Conservation (phyloP, 352 stramenopile genomes). For the Phytophthora palmivora region DNA sequence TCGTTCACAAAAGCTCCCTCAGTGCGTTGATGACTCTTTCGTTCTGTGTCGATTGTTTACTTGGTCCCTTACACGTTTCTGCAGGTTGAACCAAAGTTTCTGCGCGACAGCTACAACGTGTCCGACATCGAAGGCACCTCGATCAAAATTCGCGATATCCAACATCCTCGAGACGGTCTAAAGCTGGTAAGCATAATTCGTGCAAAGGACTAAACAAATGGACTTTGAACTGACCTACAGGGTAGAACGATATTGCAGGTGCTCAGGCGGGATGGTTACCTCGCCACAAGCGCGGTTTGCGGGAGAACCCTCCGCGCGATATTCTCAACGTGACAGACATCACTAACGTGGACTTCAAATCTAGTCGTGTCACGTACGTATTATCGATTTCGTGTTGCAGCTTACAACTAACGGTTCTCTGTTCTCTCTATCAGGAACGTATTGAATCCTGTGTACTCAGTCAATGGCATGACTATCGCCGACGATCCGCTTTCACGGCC, state of each 20-base stretch:
- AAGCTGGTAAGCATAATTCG: conserved; percentile 38
- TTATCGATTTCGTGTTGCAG: neutral
- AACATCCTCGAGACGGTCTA: conserved; percentile 55
- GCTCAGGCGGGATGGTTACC: conserved; percentile 64
- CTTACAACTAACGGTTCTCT: neutral
- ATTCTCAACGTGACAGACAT: conserved; percentile 74
- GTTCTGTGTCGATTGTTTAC: neutral
- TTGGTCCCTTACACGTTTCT: conserved; percentile 1
- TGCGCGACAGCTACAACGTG: conserved; percentile 81
- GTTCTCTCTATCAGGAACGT: conserved; percentile 49
- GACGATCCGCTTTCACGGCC: conserved; percentile 64
- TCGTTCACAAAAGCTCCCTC: conserved; percentile 51
- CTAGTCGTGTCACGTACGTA: conserved; percentile 71
- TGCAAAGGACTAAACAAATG: neutral
- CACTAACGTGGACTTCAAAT: conserved; percentile 75
- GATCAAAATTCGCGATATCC: conserved; percentile 48
- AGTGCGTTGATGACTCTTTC: conserved; percentile 36
- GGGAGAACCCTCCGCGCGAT: conserved; percentile 67
- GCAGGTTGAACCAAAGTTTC: conserved; percentile 61
- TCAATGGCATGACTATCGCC: conserved; percentile 66
- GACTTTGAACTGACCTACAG: neutral
- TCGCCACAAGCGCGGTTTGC: conserved; percentile 52
- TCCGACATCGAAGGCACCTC: conserved; percentile 74
- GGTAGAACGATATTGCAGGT: conserved; percentile 64
- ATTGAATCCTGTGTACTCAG: conserved; percentile 75